Evolutionary conservation across 257 asterid genomes (phyloP).

Genomic region (Solanum chaucha): DNA sequence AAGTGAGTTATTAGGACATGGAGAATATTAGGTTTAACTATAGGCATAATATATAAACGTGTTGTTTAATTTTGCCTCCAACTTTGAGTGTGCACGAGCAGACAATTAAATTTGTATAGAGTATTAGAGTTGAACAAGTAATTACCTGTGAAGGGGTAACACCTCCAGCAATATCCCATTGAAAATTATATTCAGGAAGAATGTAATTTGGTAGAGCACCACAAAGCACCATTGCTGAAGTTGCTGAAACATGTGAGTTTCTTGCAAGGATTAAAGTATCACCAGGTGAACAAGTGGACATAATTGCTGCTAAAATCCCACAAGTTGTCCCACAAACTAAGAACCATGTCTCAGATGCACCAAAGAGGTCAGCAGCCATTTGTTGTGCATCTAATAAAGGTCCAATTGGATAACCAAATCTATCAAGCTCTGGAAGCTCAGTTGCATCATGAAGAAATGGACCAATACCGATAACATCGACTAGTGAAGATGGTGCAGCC

Average conservation of each 20-base stretch:
- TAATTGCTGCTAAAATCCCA: constrained; percentile 68
- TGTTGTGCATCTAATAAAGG: constrained; percentile 70
- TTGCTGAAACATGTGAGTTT: constrained; percentile 66
- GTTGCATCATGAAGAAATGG: constrained; percentile 69
- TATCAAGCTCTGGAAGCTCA: constrained; percentile 78
- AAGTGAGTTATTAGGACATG: neutral
- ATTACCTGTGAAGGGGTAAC: constrained; percentile 63
- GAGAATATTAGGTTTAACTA: too few species aligned
- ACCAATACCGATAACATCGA: constrained; percentile 37
- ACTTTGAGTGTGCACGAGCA: too few species aligned
- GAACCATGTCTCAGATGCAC: constrained; percentile 86
- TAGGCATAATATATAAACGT: too few species aligned
- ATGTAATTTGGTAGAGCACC: constrained; percentile 67
- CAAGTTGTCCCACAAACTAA: constrained; percentile 81
- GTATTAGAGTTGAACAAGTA: too few species aligned
- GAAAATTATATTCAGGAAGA: constrained; percentile 40
- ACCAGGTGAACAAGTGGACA: constrained; percentile 74
- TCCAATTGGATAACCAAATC: constrained; percentile 56
- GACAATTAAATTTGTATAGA: too few species aligned
- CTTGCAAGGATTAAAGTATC: constrained; percentile 61
- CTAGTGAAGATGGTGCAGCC: constrained; percentile 63
- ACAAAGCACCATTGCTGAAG: constrained; percentile 62
- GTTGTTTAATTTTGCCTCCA: too few species aligned
- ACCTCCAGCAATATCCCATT: constrained; percentile 72
- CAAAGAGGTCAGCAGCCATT: constrained; percentile 64